phyloP scores from a whole-genome alignment of 441 rosid species.

The Hypseocharis bilobata region DNA sequence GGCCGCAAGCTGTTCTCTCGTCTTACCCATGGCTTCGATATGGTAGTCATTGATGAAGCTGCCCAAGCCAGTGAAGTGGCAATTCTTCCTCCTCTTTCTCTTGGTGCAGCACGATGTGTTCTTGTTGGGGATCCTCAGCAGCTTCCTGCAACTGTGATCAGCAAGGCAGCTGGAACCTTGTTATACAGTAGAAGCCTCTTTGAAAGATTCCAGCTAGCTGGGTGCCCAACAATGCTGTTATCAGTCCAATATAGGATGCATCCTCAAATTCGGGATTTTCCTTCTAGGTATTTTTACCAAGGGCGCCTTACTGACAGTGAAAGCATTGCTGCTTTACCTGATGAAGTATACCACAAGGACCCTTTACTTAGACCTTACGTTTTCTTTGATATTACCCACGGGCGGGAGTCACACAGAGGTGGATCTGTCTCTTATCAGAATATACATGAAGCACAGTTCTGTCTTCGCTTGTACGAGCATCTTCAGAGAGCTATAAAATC shows the following conservation, averaged over 20 bases:
- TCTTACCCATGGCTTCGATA: conserved; percentile 96
- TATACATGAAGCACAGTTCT: conserved; percentile 82
- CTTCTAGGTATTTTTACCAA: conserved; percentile 89
- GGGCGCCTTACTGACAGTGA: conserved; percentile 95
- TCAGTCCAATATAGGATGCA: conserved; percentile 98
- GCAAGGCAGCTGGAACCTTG: conserved; percentile 95
- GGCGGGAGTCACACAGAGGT: conserved; percentile 90
- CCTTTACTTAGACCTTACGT: conserved; percentile 77
- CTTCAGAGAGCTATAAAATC: conserved; percentile 73
- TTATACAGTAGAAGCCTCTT: conserved; percentile 91
- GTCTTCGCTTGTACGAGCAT: conserved; percentile 81
- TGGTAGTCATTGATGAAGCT: conserved; percentile 98
- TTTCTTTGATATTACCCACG: conserved; percentile 77
- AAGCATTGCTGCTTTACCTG: conserved; percentile 62
- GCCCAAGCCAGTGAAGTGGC: conserved; percentile 98
- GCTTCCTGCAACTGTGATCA: conserved; percentile 97
- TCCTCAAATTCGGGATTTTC: conserved; percentile 89
- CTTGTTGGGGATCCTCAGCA: conserved; percentile 99
- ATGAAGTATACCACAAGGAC: conserved; percentile 79
- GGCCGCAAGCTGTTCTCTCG: conserved; percentile 95
- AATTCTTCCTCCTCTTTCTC: conserved; percentile 92
- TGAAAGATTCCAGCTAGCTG: conserved; percentile 96
- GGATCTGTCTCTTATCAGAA: conserved; percentile 97
- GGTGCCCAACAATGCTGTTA: conserved; percentile 88
- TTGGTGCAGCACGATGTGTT: conserved; percentile 97